Evolutionary conservation across 371 early-diverging fungal genomes (phyloP), one percentile per base, ranked within the genome.

Genomic region (Actinomortierella ambigua): DNA sequence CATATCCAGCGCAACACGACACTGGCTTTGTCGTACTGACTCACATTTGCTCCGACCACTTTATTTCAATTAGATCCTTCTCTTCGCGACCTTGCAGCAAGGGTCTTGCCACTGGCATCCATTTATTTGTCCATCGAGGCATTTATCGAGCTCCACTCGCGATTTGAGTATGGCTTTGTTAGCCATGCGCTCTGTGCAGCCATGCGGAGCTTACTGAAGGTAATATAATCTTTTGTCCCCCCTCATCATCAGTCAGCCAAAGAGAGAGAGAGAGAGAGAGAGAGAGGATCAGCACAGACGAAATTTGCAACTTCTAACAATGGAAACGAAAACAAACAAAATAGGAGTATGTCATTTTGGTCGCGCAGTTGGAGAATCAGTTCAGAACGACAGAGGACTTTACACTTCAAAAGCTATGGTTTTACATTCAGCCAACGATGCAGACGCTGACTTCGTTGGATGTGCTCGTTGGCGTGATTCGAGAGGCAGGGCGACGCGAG

Each of bases 291-390:
- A n/a, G n/a, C n/a, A n/a, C n/a, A n/a, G n/a, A n/a, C n/a, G n/a
- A n/a, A n/a, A n/a, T n/a, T n/a, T n/a, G n/a, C n/a, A n/a, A n/a
- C n/a, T n/a, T n/a, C n/a, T n/a, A n/a, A n/a, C n/a, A n/a, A n/a
- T n/a, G n/a, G n/a, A n/a, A n/a, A n/a, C n/a, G n/a, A n/a, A n/a
- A n/a, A n/a, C n/a, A n/a, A n/a, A n/a, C n/a, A n/a, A n/a, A n/a
- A n/a, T 67, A 92, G 85, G 96, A 95, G 51, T 96, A 93, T 57
- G 67, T 87, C n/a, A 71, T 89, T 2, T 77, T 95, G 41, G 83
- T 98, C n/a, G 93, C 93, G 17, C 95, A 95, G 67, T 79, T 96
- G 2, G 98, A 98, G 64, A 90, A 90, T 57, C 90, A 92, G 55
- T 89, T 90, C 47, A 87, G 90, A 50, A 82, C 89, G 1, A 82